Evolutionary conservation across 1,284 basidiomycete species (phyloP).

Genomic region (Ceratorhiza oryzae-sativae): DNA sequence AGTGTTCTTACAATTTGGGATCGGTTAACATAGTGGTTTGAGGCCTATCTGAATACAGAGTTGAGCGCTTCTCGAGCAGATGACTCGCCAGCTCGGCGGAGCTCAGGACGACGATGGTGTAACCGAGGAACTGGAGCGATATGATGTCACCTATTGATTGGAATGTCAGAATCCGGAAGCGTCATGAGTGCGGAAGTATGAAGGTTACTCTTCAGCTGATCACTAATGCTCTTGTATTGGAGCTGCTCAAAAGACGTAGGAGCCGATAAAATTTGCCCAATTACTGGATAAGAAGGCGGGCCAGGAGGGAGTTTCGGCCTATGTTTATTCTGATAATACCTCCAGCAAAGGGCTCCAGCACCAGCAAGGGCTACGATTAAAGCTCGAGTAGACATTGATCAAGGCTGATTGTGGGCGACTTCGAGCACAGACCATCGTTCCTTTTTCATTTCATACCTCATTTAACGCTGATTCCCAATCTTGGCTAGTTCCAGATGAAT

Average conservation of each 20-base stretch:
- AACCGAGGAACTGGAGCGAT: background rate
- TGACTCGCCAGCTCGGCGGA: background rate
- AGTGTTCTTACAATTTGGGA: background rate
- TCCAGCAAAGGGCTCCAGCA: too few species aligned
- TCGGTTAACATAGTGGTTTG: background rate
- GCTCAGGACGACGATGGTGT: background rate
- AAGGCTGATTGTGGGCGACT: too few species aligned
- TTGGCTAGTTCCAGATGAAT: too few species aligned
- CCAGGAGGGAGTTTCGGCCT: background rate
- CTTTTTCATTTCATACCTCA: too few species aligned
- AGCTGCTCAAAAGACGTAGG: slow-evolving; percentile 4
- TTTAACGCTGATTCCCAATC: too few species aligned
- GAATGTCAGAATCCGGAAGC: background rate
- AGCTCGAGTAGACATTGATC: too few species aligned
- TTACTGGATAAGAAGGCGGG: background rate
- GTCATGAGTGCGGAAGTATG: background rate
- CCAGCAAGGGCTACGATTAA: too few species aligned
- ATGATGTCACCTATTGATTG: background rate
- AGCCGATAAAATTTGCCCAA: background rate
- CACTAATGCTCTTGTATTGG: background rate
- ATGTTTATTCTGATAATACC: too few species aligned
- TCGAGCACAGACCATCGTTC: too few species aligned
- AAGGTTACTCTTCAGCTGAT: background rate
- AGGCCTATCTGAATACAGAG: slow-evolving; percentile 2
- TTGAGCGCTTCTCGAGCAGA: background rate